Evolutionary conservation across 176 grass and related monocot species (phyloP), one percentile per base, ranked within the genome.

Genomic region (Bolboschoenus planiculmis): DNA sequence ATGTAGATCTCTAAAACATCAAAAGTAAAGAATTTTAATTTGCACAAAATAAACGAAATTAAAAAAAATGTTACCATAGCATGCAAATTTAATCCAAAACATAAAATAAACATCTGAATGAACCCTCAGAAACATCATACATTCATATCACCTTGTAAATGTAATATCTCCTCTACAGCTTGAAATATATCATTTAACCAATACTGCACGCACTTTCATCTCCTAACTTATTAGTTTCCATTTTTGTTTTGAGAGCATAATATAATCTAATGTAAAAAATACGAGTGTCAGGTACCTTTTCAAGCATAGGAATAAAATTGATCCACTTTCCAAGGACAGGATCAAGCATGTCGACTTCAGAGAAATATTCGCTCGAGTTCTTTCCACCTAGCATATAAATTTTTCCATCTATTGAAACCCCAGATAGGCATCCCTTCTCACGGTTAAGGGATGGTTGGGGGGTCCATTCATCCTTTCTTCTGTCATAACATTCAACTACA

Each of bases 401-500:
- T 78, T 83, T 95, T 34, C 88, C 90, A 81, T 87, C 82, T 78
- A 90, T 84, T 43, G 78, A 85, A 60, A 88, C 88, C 65, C 80
- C 88, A 85, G 81, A 81, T 44, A 90, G 88, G 67, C 90, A 90
- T 56, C 93, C 93, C 60, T 92, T 95, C 6, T 83, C 88, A 78
- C 4, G 20, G 86, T 7, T 78, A 58, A 95, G 53, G n/a, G 86
- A 53, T 66, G 90, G 84, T 72, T 87, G 90, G 35, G 54, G 81
- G 42, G 10, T 87, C 93, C 93, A 95, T 48, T 85, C 90, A 86
- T 95, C 88, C 46, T 78, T 68, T 23, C 78, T 90, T 87, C 61
- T 84, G 64, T 95, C 88, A 51, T 95, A 95, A 80, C 86, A 90
- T 47, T 95, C 90, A 21, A 95, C 93, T 95, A 67, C 70, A 92